Percentiles rank a stretch among this genome's conserved stretches.
phyloP scores from a whole-genome alignment of 169 alveolate genomes.

The Babesia bovis region DNA sequence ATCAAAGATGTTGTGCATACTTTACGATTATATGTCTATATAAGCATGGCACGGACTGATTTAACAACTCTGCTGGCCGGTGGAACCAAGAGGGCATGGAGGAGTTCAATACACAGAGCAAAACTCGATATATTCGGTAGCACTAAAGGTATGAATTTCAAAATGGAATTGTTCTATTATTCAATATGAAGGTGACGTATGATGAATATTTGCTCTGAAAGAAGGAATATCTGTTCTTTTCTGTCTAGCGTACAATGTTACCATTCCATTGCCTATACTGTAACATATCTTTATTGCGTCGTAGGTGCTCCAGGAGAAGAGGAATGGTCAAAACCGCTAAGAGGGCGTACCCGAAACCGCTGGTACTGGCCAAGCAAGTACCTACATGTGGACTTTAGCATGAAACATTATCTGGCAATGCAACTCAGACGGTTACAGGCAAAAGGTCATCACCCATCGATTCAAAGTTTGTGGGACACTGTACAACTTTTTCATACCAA shows the following conservation, averaged over 20 bases:
- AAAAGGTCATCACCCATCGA: conserved; percentile 48
- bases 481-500: conserved; percentile 20
- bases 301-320: conserved; percentile 76
- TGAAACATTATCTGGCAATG: conserved; percentile 74
- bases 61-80: conserved; percentile 20
- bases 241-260: not conserved
- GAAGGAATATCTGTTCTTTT: not conserved
- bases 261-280: not conserved
- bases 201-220: not conserved
- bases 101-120: conserved; percentile 22
- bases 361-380: conserved; percentile 82
- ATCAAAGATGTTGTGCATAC: too few relatives aligned
- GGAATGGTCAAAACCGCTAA: conserved; percentile 76
- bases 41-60: not conserved
- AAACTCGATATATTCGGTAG: conserved; percentile 29
- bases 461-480: conserved; percentile 56
- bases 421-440: conserved; percentile 70
- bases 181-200: not conserved
- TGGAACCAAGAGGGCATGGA: conserved; percentile 28
- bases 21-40: too few relatives aligned
- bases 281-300: not conserved
- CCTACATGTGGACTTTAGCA: conserved; percentile 75
- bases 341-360: conserved; percentile 71
- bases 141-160: not conserved
- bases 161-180: too few relatives aligned